Conservation (phyloP, 805 yeast genomes). For the Lipomyces kockii region DNA sequence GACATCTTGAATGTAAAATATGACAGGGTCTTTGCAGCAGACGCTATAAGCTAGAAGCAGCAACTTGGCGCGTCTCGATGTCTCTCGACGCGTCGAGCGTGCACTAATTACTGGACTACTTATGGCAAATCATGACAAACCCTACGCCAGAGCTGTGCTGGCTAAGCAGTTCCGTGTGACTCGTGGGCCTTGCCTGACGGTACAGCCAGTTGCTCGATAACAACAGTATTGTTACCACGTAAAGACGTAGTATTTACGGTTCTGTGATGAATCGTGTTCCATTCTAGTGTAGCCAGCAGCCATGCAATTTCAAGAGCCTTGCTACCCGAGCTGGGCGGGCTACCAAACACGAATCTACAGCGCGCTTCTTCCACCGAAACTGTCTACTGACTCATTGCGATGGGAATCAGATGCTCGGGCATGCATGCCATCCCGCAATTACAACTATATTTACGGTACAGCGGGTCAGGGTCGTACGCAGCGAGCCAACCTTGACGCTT, state of each 20-base stretch:
- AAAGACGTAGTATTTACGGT: too few species aligned
- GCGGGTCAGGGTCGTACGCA: constrained; percentile 27
- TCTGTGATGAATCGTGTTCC: too few species aligned
- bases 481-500: constrained; percentile 29
- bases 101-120: neutral
- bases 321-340: constrained; percentile 25
- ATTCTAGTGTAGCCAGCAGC: too few species aligned
- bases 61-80: neutral
- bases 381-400: constrained; percentile 13
- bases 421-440: constrained; percentile 11
- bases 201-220: too few species aligned
- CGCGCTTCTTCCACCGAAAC: constrained; percentile 18
- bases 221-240: too few species aligned
- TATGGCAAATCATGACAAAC: neutral
- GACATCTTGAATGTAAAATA: neutral
- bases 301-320: constrained; percentile 4
- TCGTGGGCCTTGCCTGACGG: too few species aligned
- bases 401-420: constrained; percentile 26
- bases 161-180: too few species aligned
- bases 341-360: constrained; percentile 28
- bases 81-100: neutral
- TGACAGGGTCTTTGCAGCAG: neutral
- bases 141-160: neutral
- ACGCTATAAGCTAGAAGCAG: neutral
- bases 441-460: constrained; percentile 24